A percentile compares a stretch with the other conserved stretches of the same genome.
Conservation (phyloP, 441 rosid genomes). For the Pelargonium exstipulatum region DNA sequence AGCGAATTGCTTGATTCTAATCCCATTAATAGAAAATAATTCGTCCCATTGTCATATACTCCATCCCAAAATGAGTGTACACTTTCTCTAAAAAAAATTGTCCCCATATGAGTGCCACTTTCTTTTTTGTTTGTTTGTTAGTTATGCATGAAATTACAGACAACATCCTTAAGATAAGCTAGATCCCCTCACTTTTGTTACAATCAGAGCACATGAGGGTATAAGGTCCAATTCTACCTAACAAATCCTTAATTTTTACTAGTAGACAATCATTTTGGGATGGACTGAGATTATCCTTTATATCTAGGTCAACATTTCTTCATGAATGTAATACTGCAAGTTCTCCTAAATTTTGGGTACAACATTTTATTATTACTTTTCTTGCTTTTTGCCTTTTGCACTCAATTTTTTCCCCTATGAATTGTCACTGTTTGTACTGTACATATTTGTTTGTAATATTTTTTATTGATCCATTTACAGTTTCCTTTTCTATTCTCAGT, state of each 20-base stretch:
- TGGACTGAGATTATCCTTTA: background rate
- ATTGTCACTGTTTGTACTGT: background rate
- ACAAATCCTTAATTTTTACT: no score
- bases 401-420: no score
- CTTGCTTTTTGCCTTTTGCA: background rate
- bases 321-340: background rate
- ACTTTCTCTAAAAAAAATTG: background rate
- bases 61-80: no score
- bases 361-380: background rate
- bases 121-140: no score
- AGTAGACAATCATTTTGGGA: background rate
- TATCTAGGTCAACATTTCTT: constrained; percentile 3
- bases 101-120: no score
- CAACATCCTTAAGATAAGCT: no score
- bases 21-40: background rate
- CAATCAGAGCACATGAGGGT: no score
- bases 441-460: background rate
- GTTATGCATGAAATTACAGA: no score
- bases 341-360: background rate
- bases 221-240: no score
- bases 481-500: background rate
- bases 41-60: background rate
- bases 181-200: no score
- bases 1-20: background rate
- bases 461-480: background rate